These are phyloP conservation scores for Phellinidium pouzarii DNA, from an alignment of 1,284 basidiomycete species.

Conservation along the genomic window DNA sequence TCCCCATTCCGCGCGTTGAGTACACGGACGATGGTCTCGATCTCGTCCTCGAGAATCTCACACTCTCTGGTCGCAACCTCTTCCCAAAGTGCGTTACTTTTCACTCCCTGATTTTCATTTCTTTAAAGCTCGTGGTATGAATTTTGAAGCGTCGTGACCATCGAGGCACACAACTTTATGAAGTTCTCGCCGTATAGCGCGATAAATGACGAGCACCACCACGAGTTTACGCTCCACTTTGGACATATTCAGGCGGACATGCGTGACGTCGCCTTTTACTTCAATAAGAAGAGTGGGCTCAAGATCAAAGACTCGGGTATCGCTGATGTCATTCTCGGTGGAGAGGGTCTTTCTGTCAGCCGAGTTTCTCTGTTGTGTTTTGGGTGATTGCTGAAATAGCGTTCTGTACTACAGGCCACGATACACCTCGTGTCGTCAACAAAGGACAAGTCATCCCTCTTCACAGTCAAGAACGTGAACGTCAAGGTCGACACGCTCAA, in stretches of 20 bases:
- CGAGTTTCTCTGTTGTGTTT: no score
- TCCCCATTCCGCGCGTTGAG: slow-evolving; percentile 49
- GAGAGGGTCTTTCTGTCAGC: slow-evolving; percentile 49
- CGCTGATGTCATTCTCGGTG: slow-evolving; percentile 88
- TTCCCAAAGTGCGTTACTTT: slow-evolving; percentile 27
- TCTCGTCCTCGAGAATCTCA: slow-evolving; percentile 53
- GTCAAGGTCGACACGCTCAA: slow-evolving; percentile 83
- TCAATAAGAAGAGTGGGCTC: slow-evolving; percentile 69
- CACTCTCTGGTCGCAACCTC: slow-evolving; percentile 42
- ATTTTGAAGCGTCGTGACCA: slow-evolving; percentile 48
- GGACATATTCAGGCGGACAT: slow-evolving; percentile 91
- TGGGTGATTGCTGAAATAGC: slow-evolving; percentile 36
- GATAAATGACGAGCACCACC: slow-evolving; percentile 54
- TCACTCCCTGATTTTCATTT: slow-evolving; percentile 9
- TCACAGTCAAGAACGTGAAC: slow-evolving; percentile 44
- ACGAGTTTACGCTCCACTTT: slow-evolving; percentile 70
- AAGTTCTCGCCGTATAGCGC: slow-evolving; percentile 75
- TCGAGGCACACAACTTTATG: slow-evolving; percentile 81
- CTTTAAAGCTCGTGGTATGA: not conserved
- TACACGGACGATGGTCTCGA: slow-evolving; percentile 43
- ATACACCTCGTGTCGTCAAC: slow-evolving; percentile 60
- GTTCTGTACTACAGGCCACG: slow-evolving; percentile 28
- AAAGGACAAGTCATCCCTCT: slow-evolving; percentile 52
- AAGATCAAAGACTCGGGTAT: slow-evolving; percentile 86
- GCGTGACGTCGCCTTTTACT: slow-evolving; percentile 87